These are phyloP conservation scores for Coemansia sp. DNA, from an alignment of 192 early-diverging fungal species.

Conservation along the genomic window DNA sequence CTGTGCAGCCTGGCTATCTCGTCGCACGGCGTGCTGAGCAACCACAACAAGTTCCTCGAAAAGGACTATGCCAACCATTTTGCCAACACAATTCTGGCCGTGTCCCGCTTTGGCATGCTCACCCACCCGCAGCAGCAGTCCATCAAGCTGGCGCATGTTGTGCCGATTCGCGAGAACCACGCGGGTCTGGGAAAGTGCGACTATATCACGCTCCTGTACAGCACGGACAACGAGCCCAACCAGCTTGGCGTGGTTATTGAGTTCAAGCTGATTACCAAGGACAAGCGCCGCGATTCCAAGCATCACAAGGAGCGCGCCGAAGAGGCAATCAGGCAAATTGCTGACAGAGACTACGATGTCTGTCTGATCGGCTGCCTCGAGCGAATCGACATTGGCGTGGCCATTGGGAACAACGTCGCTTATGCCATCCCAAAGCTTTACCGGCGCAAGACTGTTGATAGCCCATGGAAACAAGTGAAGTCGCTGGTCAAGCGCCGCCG, in stretches of 20 bases:
- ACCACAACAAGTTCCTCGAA: conserved; percentile 33
- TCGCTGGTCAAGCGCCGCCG: conserved; percentile 2
- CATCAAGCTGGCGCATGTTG: conserved; percentile 13
- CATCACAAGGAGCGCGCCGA: conserved; percentile 13
- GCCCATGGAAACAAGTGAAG: conserved; percentile 9
- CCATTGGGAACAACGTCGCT: conserved; percentile 32
- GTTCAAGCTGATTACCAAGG: conserved; percentile 28
- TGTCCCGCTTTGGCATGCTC: conserved; percentile 29
- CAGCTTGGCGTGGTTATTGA: conserved; percentile 35
- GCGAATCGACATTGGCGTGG: conserved; percentile 41
- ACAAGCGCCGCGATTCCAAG: conserved; percentile 2
- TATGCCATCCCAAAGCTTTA: conserved; percentile 10
- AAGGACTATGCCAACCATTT: conserved; percentile 44
- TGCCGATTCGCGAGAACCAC: conserved; percentile 17
- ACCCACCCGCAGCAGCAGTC: conserved; percentile 28
- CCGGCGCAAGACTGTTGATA: conserved; percentile 10
- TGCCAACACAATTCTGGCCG: conserved; percentile 28
- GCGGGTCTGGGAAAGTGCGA: conserved; percentile 9
- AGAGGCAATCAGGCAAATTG: conserved; percentile 16
- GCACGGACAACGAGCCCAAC: conserved; percentile 20
- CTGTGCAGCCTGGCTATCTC: conserved; percentile 18
- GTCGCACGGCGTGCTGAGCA: conserved; percentile 35
- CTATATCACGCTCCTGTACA: conserved; percentile 13
- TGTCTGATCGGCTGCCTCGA: conserved; percentile 26
- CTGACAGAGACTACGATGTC: conserved; percentile 14